These are phyloP conservation scores for Debaryomyces fabryi DNA, from an alignment of 1,139 yeast species.

Conservation along the genomic window DNA sequence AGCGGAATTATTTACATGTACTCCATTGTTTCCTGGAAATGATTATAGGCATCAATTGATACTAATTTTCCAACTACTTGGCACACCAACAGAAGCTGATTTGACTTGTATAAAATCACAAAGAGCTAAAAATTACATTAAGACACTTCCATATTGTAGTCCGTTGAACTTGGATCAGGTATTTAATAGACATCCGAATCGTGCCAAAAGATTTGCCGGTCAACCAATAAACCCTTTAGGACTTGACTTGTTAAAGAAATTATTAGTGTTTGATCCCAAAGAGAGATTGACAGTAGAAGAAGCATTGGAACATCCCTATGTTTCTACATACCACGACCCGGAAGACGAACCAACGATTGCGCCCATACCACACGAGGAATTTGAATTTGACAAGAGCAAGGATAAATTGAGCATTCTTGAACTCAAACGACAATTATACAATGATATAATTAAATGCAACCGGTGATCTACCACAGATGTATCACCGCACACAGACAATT, in stretches of 20 bases:
- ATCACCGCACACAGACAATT: background rate
- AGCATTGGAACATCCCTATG: slow-evolving; percentile 82
- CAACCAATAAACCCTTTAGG: slow-evolving; percentile 62
- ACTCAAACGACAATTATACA: slow-evolving; percentile 68
- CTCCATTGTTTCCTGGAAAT: slow-evolving; percentile 79
- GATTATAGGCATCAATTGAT: slow-evolving; percentile 70
- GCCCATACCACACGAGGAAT: slow-evolving; percentile 75
- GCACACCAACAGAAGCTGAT: slow-evolving; percentile 65
- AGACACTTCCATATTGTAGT: slow-evolving; percentile 46
- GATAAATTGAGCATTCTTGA: slow-evolving; percentile 71
- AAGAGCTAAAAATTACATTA: slow-evolving; percentile 64
- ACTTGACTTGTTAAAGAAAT: slow-evolving; percentile 70
- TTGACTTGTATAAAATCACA: slow-evolving; percentile 57
- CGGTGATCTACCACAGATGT: background rate
- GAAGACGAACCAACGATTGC: slow-evolving; percentile 79
- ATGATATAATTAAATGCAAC: slow-evolving; percentile 49
- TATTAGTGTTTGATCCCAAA: slow-evolving; percentile 79
- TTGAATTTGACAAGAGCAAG: slow-evolving; percentile 78
- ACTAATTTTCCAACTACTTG: slow-evolving; percentile 61
- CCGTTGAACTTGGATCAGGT: slow-evolving; percentile 15
- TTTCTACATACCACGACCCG: slow-evolving; percentile 77
- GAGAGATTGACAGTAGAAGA: slow-evolving; percentile 78
- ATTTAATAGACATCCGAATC: slow-evolving; percentile 23
- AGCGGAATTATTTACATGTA: slow-evolving; percentile 64
- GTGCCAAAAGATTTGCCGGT: slow-evolving; percentile 20